These are phyloP conservation scores for Verticillium nubilum DNA, from an alignment of 2,329 filamentous ascomycete genomes.

Conservation along the genomic window DNA sequence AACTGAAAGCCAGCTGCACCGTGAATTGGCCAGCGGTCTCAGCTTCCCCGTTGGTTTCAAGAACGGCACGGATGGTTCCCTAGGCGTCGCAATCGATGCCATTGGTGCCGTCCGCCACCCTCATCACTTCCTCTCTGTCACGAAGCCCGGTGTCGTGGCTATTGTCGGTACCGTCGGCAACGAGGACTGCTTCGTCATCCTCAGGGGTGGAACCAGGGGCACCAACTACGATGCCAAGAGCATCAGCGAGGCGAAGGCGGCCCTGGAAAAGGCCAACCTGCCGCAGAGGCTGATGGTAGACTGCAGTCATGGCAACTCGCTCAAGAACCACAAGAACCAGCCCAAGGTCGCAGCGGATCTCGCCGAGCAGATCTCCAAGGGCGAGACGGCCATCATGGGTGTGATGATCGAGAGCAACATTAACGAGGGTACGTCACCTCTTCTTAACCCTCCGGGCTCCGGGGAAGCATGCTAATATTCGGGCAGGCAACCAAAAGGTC, in stretches of 20 bases:
- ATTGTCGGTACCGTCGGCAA: conserved; percentile 94
- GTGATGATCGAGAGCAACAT: conserved; percentile 99
- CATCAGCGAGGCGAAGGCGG: conserved; percentile 76
- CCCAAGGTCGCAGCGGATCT: conserved; percentile 81
- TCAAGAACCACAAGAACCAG: conserved; percentile 97
- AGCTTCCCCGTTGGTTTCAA: conserved; percentile 99
- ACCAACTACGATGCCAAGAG: conserved; percentile 89
- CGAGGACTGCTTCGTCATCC: conserved; percentile 94
- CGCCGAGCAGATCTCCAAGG: conserved; percentile 77
- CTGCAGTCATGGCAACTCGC: conserved; percentile 93
- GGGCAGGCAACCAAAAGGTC: conserved; percentile 80
- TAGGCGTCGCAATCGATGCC: conserved; percentile 88
- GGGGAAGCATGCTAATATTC: conserved; percentile 17
- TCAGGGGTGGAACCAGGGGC: conserved; percentile 86
- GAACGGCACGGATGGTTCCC: conserved; percentile 91
- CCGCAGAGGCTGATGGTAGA: conserved; percentile 87
- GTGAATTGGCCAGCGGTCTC: conserved; percentile 87
- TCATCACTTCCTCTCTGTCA: conserved; percentile 96
- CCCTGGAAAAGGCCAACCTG: conserved; percentile 69
- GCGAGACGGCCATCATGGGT: conserved; percentile 86
- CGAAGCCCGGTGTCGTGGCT: conserved; percentile 90
- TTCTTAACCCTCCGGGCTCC: neutral
- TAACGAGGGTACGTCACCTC: conserved; percentile 64
- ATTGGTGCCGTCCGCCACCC: conserved; percentile 88
- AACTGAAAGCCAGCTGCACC: conserved; percentile 92